These are phyloP conservation scores for Boehmeria nivea DNA, from an alignment of 306 rosid species.

Conservation along the genomic window DNA sequence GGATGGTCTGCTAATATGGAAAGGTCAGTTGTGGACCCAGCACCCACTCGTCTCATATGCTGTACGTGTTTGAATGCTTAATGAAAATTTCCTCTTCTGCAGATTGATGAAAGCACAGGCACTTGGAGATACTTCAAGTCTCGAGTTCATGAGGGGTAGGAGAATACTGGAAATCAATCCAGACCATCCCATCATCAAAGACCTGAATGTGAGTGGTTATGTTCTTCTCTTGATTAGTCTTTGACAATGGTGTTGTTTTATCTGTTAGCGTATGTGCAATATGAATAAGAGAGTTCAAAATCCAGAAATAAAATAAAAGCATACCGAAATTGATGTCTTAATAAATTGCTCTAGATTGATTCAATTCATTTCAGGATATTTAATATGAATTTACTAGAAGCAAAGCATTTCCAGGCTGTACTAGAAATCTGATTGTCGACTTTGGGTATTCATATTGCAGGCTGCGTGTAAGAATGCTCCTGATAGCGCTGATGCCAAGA, in stretches of 20 bases:
- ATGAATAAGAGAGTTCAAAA: too few relatives aligned
- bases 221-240: neutral
- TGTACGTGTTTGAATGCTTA: neutral
- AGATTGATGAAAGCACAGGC: conserved; percentile 99
- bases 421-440: too few relatives aligned
- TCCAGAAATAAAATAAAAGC: too few relatives aligned
- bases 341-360: too few relatives aligned
- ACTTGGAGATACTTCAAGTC: conserved; percentile 85
- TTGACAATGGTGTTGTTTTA: neutral
- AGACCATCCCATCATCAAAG: conserved; percentile 85
- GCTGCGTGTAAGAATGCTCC: conserved; percentile 95
- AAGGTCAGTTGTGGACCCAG: conserved; percentile 47
- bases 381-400: too few relatives aligned
- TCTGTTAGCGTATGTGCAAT: neutral
- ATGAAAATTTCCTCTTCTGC: conserved; percentile 15
- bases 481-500: conserved; percentile 73
- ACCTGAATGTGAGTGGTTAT: conserved; percentile 63
- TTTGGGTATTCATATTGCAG: conserved; percentile 28
- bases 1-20: conserved; percentile 99
- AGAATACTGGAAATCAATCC: conserved; percentile 96
- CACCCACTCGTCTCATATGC: neutral
- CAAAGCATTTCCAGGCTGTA: too few relatives aligned
- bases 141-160: conserved; percentile 98
- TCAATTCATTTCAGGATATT: too few relatives aligned
- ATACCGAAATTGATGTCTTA: too few relatives aligned